These are phyloP conservation scores for Xylariales sp. DNA, from an alignment of 2,329 filamentous ascomycete species.

Conservation along the genomic window DNA sequence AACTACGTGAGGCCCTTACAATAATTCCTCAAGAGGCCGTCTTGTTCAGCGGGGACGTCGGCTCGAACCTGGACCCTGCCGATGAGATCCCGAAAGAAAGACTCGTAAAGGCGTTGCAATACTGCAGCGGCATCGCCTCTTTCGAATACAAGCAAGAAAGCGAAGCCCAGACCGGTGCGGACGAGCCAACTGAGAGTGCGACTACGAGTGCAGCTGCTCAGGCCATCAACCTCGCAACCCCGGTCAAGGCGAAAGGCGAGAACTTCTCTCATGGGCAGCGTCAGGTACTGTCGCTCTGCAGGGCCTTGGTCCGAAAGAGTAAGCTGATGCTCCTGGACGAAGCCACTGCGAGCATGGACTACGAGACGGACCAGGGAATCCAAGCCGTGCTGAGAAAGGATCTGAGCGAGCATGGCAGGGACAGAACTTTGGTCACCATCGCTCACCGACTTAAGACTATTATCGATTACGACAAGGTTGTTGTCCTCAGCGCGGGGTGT, in stretches of 20 bases:
- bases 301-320: slow-evolving; percentile 50
- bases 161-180: slow-evolving; percentile 8
- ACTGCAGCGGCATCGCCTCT: slow-evolving; percentile 55
- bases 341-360: slow-evolving; percentile 57
- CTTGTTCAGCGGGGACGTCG: slow-evolving; percentile 47
- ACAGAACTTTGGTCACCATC: slow-evolving; percentile 52
- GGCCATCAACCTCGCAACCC: slow-evolving; percentile 35
- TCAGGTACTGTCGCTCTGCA: slow-evolving; percentile 53
- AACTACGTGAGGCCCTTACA: slow-evolving; percentile 49
- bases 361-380: slow-evolving; percentile 51
- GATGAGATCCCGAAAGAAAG: slow-evolving; percentile 47
- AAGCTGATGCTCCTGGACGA: slow-evolving; percentile 55
- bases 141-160: slow-evolving; percentile 22
- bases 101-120: slow-evolving; percentile 55
- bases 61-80: slow-evolving; percentile 61
- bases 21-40: slow-evolving; percentile 58
- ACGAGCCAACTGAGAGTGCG: slow-evolving; percentile 13
- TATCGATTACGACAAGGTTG: slow-evolving; percentile 54
- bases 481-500: slow-evolving; percentile 50
- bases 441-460: slow-evolving; percentile 55
- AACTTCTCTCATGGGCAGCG: slow-evolving; percentile 56
- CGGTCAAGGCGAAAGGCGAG: slow-evolving; percentile 47
- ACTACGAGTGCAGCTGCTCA: slow-evolving; percentile 10
- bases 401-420: slow-evolving; percentile 36
- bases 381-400: slow-evolving; percentile 48